Percentiles rank a stretch among this genome's conserved stretches.
phyloP scores from a whole-genome alignment of 1,139 yeast species.

The Pneumocystis sp. region DNA sequence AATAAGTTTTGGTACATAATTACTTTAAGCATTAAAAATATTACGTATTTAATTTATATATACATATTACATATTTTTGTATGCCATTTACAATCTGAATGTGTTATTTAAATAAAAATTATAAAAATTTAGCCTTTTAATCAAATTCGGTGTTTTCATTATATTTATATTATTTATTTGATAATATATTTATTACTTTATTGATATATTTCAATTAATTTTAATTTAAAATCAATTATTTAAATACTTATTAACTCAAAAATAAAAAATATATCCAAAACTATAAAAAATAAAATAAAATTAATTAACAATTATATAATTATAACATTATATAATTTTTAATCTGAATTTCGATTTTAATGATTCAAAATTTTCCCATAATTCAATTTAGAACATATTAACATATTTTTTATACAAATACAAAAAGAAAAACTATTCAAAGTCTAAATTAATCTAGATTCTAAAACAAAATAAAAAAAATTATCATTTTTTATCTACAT shows the following conservation, averaged over 20 bases:
- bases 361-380: background rate
- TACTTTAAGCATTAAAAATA: background rate
- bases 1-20: background rate
- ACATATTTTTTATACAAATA: background rate
- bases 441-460: background rate
- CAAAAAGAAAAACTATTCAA: background rate
- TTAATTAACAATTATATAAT: background rate
- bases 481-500: background rate
- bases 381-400: background rate
- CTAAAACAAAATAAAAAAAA: background rate
- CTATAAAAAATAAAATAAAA: background rate
- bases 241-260: background rate
- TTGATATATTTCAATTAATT: background rate
- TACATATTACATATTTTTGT: background rate
- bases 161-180: background rate
- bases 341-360: background rate
- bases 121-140: background rate
- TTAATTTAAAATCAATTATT: background rate
- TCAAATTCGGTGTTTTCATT: background rate
- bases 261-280: background rate
- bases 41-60: background rate
- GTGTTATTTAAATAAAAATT: background rate
- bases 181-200: background rate
- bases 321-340: background rate
- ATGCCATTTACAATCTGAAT: background rate